Evolutionary conservation across 768 basidiomycete species (phyloP), one percentile per base, ranked within the genome.

Genomic region (Collybiopsis luxurians): DNA sequence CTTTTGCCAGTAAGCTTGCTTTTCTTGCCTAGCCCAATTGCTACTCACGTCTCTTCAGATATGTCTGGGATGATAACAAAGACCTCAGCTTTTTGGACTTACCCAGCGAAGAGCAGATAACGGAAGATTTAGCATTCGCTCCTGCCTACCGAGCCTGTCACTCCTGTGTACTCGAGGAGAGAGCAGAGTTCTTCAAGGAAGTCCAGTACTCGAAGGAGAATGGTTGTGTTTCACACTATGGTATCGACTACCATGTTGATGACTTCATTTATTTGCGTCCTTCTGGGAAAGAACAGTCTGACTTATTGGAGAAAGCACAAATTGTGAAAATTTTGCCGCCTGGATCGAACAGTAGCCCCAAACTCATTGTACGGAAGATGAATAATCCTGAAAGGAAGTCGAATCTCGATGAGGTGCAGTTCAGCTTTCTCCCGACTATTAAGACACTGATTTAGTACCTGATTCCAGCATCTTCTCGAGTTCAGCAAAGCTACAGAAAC

Each of bases 211-310:
- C 69, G 36, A 65, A 67, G 0, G 69, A 34, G 24, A 24, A 21
- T 12, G 12, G 23, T 11, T 26, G 77, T 4, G 71, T 78, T 26
- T 63, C 75, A 2, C 71, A 77, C 13, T 64, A 73, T 40, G 80
- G 80, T 2, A 65, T 73, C 10, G 59, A 64, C 0, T 90, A 84
- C 64, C 89, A 90, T 61, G 53, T 71, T 9, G 49, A 76, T 44
- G 89, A 90, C 59, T 89, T 82, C 58, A 76, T 88, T 10, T 90
- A 87, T 63, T 52, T 87, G 38, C 75, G 73, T 39, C 69, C 71
- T 15, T 58, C 67, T 34, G 55, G 62, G 13, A 60, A 61, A 11
- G 60, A 71, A 11, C 55, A 64, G 15, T 24, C 50, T 44, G 10
- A 64, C 9, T 63, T 79, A 0, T 74, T 86, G 42, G 65, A 73